Conservation (phyloP, 2,329 filamentous ascomycete genomes). For the Aspergillus clavatus region DNA sequence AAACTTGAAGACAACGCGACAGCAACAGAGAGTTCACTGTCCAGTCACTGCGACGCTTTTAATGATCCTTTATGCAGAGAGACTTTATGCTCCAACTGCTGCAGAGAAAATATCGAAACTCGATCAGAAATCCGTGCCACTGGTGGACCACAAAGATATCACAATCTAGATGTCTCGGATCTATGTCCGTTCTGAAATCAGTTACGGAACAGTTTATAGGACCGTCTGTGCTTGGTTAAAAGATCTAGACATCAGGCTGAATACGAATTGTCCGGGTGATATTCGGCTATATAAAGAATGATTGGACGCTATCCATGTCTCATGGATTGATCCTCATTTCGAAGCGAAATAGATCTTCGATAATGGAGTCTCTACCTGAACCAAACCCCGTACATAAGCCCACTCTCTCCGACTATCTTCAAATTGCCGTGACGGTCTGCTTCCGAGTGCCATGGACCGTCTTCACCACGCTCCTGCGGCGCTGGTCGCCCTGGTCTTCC, state of each 20-base stretch:
- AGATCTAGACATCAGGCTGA: neutral
- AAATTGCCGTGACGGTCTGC: conserved; percentile 7
- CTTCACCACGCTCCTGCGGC: conserved; percentile 11
- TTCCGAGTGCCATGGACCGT: conserved; percentile 12
- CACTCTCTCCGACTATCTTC: conserved; percentile 3
- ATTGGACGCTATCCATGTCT: neutral
- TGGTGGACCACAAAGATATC: neutral
- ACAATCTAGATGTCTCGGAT: neutral
- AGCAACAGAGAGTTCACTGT: too few relatives aligned
- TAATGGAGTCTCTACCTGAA: conserved; percentile 5
- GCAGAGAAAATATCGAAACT: neutral
- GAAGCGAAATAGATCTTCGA: neutral
- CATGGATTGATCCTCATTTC: neutral
- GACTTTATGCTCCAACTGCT: too few relatives aligned
- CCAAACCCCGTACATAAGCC: conserved; percentile 6
- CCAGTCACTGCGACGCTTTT: too few relatives aligned
- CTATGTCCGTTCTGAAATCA: neutral
- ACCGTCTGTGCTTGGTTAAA: neutral
- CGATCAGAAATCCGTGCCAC: neutral
- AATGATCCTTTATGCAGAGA: too few relatives aligned
- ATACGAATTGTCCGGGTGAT: neutral
- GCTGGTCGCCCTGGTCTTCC: conserved; percentile 9
- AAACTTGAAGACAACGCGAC: too few relatives aligned
- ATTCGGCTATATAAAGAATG: neutral
- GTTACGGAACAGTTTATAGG: neutral